Evolutionary conservation across 352 stramenopile genomes (phyloP), one percentile per base, ranked within the genome.

Genomic region (Phytophthora rubi): DNA sequence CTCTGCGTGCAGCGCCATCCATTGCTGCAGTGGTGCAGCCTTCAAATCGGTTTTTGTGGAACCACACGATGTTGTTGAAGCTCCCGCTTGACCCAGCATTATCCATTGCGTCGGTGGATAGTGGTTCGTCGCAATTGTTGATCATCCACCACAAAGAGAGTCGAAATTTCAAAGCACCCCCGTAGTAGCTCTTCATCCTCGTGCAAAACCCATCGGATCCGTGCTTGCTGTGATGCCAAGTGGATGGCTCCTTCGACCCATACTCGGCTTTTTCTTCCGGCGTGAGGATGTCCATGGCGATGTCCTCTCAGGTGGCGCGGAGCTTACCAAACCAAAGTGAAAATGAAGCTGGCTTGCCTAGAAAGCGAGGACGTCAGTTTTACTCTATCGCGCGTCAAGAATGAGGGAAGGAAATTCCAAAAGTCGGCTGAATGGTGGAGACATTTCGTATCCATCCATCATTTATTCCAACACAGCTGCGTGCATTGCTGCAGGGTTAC

Each of bases 91-190:
- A 48, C 15, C 54, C 53, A 13, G 47, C 53, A 45, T 28, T 2
- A 66, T 69, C 60, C 21, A 73, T 60, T 16, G 62, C 68, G 21
- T 62, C 16, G 60, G 45, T 54, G 12, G 48, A 9, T 21, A 54
- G n/a, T 8, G 18, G 21, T 12, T 30, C 48, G n/a, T 54, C 48
- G 23, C 48, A 54, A 33, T 54, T 30, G 10, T 10, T 23, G 1
- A 35, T 3, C 48, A 54, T 54, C 48, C 48, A 54, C 10, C 10
- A 26, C 23, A 26, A 26, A n/a, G n/a, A n/a, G n/a, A n/a, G n/a
- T n/a, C n/a, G n/a, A n/a, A n/a, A n/a, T n/a, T n/a, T n/a, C n/a
- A n/a, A n/a, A n/a, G n/a, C n/a, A n/a, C n/a, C n/a, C n/a, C 35
- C 35, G 39, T 54, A 21, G 26, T 18, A 54, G 8, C n/a, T 33